Percentiles rank a stretch among this genome's conserved stretches.
These are phyloP conservation scores for Cyberlindnera veronae DNA, from an alignment of 805 yeast genomes.

Conservation along the genomic window DNA sequence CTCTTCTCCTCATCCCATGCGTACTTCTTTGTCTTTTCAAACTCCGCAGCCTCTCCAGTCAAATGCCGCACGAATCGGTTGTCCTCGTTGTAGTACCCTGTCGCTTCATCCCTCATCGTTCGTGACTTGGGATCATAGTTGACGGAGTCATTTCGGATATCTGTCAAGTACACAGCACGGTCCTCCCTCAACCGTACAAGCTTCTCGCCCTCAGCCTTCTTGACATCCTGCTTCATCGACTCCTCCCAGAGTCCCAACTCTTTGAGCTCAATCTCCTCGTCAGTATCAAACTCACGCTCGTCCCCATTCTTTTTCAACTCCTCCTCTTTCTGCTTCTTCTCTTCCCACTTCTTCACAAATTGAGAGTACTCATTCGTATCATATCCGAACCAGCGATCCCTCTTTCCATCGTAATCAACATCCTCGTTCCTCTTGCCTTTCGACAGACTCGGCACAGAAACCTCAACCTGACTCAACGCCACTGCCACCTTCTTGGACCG, in stretches of 20 bases:
- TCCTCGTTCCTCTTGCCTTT: constrained; percentile 23
- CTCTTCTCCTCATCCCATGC: constrained; percentile 43
- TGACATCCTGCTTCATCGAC: constrained; percentile 9
- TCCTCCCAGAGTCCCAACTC: constrained; percentile 36
- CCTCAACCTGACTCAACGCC: constrained; percentile 1
- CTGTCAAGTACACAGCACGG: constrained; percentile 63
- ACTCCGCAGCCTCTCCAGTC: constrained; percentile 55
- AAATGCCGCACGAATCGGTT: constrained; percentile 49
- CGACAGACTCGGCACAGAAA: too few relatives aligned
- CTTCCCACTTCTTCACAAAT: constrained; percentile 45
- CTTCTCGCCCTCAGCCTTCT: constrained; percentile 37
- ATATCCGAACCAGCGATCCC: constrained; percentile 57
- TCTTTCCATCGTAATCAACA: constrained; percentile 29
- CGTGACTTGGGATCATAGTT: constrained; percentile 56
- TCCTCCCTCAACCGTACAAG: constrained; percentile 68
- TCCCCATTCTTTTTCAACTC: constrained; percentile 4
- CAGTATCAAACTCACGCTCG: constrained; percentile 32
- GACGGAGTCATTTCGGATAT: constrained; percentile 41
- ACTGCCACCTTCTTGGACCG: constrained; percentile 30
- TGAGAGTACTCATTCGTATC: constrained; percentile 58
- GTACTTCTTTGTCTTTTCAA: constrained; percentile 44
- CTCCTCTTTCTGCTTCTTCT: constrained; percentile 16
- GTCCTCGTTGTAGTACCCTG: constrained; percentile 36
- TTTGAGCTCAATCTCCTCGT: constrained; percentile 40
- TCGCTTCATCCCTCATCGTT: constrained; percentile 30